phyloP scores from a whole-genome alignment of 2,329 filamentous ascomycete species.

The Ophiocordyceps australis region DNA sequence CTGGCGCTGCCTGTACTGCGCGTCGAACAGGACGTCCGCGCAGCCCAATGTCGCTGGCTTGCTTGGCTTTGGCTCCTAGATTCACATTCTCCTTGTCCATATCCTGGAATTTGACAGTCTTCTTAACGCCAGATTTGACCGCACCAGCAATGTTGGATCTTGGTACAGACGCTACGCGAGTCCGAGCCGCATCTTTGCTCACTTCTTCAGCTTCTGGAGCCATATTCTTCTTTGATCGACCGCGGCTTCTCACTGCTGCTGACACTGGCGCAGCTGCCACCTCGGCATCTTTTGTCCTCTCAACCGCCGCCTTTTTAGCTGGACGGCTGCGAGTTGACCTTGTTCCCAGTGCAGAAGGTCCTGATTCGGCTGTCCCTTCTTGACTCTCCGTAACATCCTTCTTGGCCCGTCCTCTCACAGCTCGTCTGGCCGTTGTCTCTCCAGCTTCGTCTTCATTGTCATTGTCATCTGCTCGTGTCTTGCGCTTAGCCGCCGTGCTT shows the following conservation, averaged over 20 bases:
- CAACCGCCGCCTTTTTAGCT: constrained; percentile 9
- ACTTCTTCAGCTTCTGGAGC: constrained; percentile 6
- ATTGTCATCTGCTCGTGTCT: constrained; percentile 34
- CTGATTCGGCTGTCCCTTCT: too few species aligned
- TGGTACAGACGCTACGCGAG: constrained; percentile 8
- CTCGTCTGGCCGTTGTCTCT: constrained; percentile 14
- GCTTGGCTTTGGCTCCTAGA: constrained; percentile 17
- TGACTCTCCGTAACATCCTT: too few species aligned
- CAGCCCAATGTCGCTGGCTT: constrained; percentile 25
- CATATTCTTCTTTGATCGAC: constrained; percentile 22
- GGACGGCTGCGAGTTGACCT: constrained; percentile 12
- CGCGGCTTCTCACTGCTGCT: constrained; percentile 17
- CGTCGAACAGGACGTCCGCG: constrained; percentile 10
- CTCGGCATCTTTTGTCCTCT: constrained; percentile 5
- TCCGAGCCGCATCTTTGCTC: constrained; percentile 13
- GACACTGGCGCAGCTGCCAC: constrained; percentile 5
- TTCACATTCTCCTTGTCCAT: constrained; percentile 46
- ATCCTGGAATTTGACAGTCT: constrained; percentile 45
- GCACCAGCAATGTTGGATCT: constrained; percentile 14
- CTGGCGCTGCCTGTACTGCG: constrained; percentile 11
- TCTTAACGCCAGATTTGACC: constrained; percentile 30
- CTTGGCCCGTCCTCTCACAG: constrained; percentile 21
- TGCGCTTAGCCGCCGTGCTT: constrained; percentile 22
- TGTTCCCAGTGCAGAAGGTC: constrained; percentile 3
- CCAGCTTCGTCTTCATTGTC: constrained; percentile 20